Conservation (phyloP, 2,329 filamentous ascomycete genomes). For the Parascedosporium putredinis region DNA sequence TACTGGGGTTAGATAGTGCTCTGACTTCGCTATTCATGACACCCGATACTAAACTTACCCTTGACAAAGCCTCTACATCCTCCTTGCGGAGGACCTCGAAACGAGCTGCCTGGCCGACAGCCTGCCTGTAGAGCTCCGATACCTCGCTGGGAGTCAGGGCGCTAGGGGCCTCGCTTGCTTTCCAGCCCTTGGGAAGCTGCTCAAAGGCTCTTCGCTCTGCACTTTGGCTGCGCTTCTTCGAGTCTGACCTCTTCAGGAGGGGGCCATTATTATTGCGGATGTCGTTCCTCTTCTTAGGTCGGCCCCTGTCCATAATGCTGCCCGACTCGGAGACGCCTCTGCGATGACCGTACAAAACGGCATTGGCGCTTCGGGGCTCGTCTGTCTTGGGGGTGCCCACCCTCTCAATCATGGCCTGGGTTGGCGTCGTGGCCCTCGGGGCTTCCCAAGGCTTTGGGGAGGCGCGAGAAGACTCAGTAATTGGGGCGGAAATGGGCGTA, state of each 20-base stretch:
- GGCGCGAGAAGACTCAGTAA: conserved; percentile 27
- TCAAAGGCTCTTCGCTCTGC: conserved; percentile 49
- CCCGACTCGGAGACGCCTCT: conserved; percentile 47
- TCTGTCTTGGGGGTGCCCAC: conserved; percentile 21
- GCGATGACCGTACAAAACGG: conserved; percentile 29
- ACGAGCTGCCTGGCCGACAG: conserved; percentile 48
- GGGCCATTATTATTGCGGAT: conserved; percentile 25
- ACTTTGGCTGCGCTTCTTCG: conserved; percentile 33
- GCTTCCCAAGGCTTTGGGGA: conserved; percentile 37
- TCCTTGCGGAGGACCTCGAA: conserved; percentile 55
- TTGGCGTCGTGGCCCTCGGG: conserved; percentile 17
- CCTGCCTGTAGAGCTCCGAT: conserved; percentile 44
- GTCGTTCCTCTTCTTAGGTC: conserved; percentile 45
- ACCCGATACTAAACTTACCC: conserved; percentile 38
- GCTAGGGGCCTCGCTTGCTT: conserved; percentile 38
- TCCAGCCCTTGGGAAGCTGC: conserved; percentile 47
- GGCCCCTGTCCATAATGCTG: conserved; percentile 50
- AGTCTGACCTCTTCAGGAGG: conserved; percentile 26
- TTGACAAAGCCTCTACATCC: conserved; percentile 56
- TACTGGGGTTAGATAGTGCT: conserved; percentile 9
- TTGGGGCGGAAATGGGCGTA: conserved; percentile 39
- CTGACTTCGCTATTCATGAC: background rate
- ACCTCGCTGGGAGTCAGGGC: conserved; percentile 39
- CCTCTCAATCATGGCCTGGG: conserved; percentile 15
- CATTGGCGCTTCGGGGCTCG: conserved; percentile 17